Percentiles rank a stretch among this genome's conserved stretches.
These are phyloP conservation scores for Rhodotorula sp. DNA, from an alignment of 1,284 basidiomycete genomes.

Conservation along the genomic window DNA sequence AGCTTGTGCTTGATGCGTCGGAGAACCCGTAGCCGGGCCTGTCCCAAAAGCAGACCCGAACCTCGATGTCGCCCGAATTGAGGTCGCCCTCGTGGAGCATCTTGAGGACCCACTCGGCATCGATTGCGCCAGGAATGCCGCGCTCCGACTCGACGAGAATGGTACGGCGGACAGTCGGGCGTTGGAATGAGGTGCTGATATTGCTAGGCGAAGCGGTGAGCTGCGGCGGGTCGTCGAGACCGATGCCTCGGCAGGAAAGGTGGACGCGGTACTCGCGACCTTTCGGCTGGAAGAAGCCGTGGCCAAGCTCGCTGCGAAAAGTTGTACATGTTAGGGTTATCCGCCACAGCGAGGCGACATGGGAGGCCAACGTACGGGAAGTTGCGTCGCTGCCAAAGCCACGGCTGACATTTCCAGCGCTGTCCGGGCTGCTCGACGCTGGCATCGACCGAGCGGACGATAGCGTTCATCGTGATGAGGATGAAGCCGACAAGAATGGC, in stretches of 20 bases:
- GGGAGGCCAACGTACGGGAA: constrained; percentile 21
- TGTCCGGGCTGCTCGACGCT: constrained; percentile 33
- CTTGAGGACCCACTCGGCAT: constrained; percentile 33
- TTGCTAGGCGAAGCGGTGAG: not conserved
- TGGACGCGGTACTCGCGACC: constrained; percentile 36
- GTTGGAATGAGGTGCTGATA: not conserved
- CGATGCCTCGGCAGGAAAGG: constrained; percentile 35
- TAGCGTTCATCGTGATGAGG: constrained; percentile 22
- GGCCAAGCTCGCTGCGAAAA: constrained; percentile 16
- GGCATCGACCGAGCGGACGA: constrained; percentile 30
- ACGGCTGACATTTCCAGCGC: constrained; percentile 34
- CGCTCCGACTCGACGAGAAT: constrained; percentile 37
- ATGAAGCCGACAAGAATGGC: constrained; percentile 18
- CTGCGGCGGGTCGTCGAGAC: constrained; percentile 31
- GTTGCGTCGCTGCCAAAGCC: constrained; percentile 21
- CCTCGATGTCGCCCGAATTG: constrained; percentile 33
- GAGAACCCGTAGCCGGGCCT: constrained; percentile 39
- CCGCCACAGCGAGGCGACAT: not conserved
- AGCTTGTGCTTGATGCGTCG: constrained; percentile 30
- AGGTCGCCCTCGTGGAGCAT: constrained; percentile 38
- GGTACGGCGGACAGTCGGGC: constrained; percentile 33
- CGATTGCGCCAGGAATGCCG: constrained; percentile 25
- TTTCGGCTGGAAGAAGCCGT: constrained; percentile 17
- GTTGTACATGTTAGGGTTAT: not conserved
- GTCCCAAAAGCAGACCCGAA: constrained; percentile 38